phyloP scores from a whole-genome alignment of 2,329 filamentous ascomycete species.

The Trichophyton mentagrophytes region DNA sequence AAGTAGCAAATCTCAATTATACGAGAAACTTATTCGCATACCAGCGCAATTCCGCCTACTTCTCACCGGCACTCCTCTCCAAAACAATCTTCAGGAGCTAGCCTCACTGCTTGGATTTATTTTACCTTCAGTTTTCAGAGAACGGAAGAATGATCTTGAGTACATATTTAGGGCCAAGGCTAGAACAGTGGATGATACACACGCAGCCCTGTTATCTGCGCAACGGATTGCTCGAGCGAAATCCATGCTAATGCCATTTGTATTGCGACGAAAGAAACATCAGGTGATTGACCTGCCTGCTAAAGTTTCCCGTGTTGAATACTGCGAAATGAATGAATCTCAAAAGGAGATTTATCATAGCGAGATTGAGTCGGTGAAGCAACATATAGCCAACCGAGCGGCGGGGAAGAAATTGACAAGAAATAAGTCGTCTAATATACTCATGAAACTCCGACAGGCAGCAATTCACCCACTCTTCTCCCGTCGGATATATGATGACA shows the following conservation, averaged over 20 bases:
- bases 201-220: constrained; percentile 72
- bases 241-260: constrained; percentile 89
- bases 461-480: constrained; percentile 86
- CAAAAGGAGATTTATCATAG: constrained; percentile 64
- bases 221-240: constrained; percentile 78
- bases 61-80: constrained; percentile 79
- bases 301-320: constrained; percentile 66
- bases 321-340: constrained; percentile 61
- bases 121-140: constrained; percentile 68
- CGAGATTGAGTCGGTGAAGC: constrained; percentile 50
- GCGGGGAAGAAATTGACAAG: constrained; percentile 41
- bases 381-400: constrained; percentile 48
- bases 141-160: constrained; percentile 64
- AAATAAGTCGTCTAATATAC: constrained; percentile 49
- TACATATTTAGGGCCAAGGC: constrained; percentile 88
- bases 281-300: constrained; percentile 78
- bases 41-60: constrained; percentile 72
- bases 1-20: constrained; percentile 71
- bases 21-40: constrained; percentile 66
- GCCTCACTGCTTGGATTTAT: constrained; percentile 88
- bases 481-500: constrained; percentile 64
- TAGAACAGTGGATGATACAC: constrained; percentile 56
- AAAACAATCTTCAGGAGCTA: constrained; percentile 92
- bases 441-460: constrained; percentile 86
- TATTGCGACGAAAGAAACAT: constrained; percentile 82